Base-by-base conservation (phyloP, 1,284 basidiomycete species). In the Rhodotorula sp. region DNA sequence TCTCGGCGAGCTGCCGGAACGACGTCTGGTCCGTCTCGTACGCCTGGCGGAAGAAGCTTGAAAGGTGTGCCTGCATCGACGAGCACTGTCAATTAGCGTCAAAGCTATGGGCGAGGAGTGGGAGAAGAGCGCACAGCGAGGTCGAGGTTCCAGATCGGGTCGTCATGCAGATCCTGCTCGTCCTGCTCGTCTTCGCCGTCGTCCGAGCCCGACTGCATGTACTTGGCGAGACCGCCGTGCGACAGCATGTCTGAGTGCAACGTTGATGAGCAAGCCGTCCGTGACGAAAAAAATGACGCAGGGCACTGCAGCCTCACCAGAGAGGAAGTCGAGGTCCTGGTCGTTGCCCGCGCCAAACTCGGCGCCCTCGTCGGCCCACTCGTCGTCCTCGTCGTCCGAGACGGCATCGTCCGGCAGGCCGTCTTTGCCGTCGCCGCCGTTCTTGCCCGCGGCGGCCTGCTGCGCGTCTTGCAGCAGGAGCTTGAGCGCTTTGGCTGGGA, bases 401-500 rank as follows among this genome's bases (percentile, higher is more conserved):
- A 80, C 81, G 10, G 78, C 77, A 57, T 88, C 88, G 45, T 88
- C 82, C 34, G 87, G 49, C 10, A 56, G 87, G 65, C 84, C 44
- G 85, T 61, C 34, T 5, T 34, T 34, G 34, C 34, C 34, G 34
- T 34, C 34, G 34, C 34, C 34, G 34, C 34, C 34, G 34, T 34
- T 34, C 34, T 49, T 85, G 54, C 84, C 85, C 66, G 85, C 85
- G 9, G 89, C 86, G 0, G 88, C 84, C 77, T 91, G 90, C 70
- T 90, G 89, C 25, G 95, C 84, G 75, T 97, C 94, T 69, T 89
- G 89, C 57, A 97, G 80, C 25, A 98, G 84, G 25, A 97, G 84
- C 81, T 98, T 97, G 81, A 98, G 85, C 2, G 89, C 91, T 82
- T 97, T 97, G 70, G 93, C 88, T 0, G 90, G 90, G 87, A 98